Evolutionary conservation across 192 early-diverging fungal genomes (phyloP).

Genomic region (Paraglomus brasilianum): DNA sequence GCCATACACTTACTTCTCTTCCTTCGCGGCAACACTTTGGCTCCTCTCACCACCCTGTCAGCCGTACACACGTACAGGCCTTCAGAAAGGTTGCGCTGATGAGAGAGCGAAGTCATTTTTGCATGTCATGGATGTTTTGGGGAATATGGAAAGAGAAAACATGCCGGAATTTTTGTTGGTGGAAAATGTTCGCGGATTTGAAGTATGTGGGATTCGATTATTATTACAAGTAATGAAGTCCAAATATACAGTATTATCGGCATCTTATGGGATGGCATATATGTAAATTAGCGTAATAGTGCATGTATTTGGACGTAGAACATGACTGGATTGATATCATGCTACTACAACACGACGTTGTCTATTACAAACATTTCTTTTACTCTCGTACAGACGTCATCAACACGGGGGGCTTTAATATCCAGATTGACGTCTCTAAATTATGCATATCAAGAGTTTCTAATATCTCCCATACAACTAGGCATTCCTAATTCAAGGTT

Average conservation of each 20-base stretch:
- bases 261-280: too few species aligned
- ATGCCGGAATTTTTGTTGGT: constrained; percentile 66
- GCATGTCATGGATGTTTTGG: constrained; percentile 65
- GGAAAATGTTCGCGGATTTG: constrained; percentile 84
- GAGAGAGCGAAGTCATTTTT: constrained; percentile 71
- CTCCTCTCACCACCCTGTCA: constrained; percentile 84
- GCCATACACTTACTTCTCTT: constrained; percentile 13
- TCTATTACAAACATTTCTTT: constrained; percentile 11
- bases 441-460: constrained; percentile 68
- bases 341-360: not conserved
- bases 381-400: constrained; percentile 42
- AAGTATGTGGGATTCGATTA: constrained; percentile 44
- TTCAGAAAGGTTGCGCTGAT: constrained; percentile 68
- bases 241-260: too few species aligned
- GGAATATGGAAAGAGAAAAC: constrained; percentile 43
- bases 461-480: constrained; percentile 72
- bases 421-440: constrained; percentile 48
- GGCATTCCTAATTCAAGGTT: constrained; percentile 78
- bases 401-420: constrained; percentile 55
- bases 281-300: too few species aligned
- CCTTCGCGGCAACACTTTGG: constrained; percentile 61
- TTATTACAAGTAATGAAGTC: too few species aligned
- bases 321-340: not conserved
- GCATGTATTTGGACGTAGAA: too few species aligned
- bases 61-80: constrained; percentile 73